Conservation (phyloP, 1,284 basidiomycete species). For the Leccinum pachyderme region DNA sequence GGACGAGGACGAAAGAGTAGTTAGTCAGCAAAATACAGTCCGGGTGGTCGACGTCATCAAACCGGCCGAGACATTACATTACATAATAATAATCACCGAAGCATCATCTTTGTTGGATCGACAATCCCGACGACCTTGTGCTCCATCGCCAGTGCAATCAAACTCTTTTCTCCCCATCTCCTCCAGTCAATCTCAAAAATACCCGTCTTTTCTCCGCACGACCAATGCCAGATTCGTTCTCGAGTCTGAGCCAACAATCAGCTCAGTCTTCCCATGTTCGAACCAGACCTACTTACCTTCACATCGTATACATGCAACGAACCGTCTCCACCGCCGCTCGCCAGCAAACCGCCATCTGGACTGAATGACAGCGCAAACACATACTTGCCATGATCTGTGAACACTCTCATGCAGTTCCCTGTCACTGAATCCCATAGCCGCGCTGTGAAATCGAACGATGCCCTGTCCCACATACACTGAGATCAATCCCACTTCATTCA, state of each 20-base stretch:
- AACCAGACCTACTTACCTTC: slow-evolving; percentile 31
- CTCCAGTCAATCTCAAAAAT: slow-evolving; percentile 41
- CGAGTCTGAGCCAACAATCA: slow-evolving; percentile 24
- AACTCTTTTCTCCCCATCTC: slow-evolving; percentile 29
- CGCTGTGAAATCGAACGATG: slow-evolving; percentile 74
- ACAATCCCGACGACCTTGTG: slow-evolving; percentile 36
- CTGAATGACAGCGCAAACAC: slow-evolving; percentile 68
- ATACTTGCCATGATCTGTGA: slow-evolving; percentile 64
- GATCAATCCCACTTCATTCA: neutral
- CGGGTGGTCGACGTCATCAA: slow-evolving; percentile 14
- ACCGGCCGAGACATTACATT: neutral
- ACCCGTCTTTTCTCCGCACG: slow-evolving; percentile 34
- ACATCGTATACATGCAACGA: slow-evolving; percentile 35
- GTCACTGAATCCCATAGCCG: slow-evolving; percentile 76
- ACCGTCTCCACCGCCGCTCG: slow-evolving; percentile 39
- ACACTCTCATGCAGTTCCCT: slow-evolving; percentile 67
- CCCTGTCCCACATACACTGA: slow-evolving; percentile 38
- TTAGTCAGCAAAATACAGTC: slow-evolving; percentile 2
- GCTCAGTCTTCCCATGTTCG: neutral
- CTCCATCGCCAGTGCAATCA: slow-evolving; percentile 39
- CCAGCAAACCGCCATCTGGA: slow-evolving; percentile 50
- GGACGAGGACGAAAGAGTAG: neutral
- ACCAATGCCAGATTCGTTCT: slow-evolving; percentile 35
- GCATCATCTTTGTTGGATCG: slow-evolving; percentile 31
- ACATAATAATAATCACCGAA: slow-evolving; percentile 4